Conservation (phyloP, 345 rosid species). For the Barbarea vulgaris region DNA sequence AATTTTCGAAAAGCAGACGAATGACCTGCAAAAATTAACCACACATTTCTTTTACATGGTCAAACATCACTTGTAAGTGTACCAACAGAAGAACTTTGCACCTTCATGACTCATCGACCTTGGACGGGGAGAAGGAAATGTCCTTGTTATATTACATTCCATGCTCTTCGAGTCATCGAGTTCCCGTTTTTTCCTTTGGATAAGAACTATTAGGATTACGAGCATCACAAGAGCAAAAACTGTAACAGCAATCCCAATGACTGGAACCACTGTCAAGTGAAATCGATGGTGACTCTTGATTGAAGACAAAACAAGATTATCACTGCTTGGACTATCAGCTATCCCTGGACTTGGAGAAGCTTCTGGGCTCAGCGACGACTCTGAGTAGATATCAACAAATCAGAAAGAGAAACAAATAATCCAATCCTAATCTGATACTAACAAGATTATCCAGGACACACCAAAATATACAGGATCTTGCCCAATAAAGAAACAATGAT, state of each 20-base stretch:
- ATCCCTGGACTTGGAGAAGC: slow-evolving; percentile 59
- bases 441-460: slow-evolving; percentile 5
- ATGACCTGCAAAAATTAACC: slow-evolving; percentile 51
- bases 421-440: not conserved
- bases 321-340: slow-evolving; percentile 76
- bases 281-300: slow-evolving; percentile 54
- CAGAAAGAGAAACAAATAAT: not conserved
- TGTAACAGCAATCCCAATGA: slow-evolving; percentile 72
- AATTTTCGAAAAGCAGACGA: slow-evolving; percentile 67
- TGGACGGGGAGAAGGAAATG: slow-evolving; percentile 50
- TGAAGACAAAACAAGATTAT: slow-evolving; percentile 43
- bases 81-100: slow-evolving; percentile 31
- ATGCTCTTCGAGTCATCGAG: slow-evolving; percentile 54
- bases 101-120: slow-evolving; percentile 72
- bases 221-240: slow-evolving; percentile 60
- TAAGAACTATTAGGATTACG: slow-evolving; percentile 66
- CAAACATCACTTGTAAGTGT: slow-evolving; percentile 8
- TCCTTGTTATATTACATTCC: slow-evolving; percentile 53
- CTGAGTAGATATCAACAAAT: slow-evolving; percentile 42
- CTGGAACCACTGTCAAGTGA: slow-evolving; percentile 67
- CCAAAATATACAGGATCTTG: not conserved
- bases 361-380: slow-evolving; percentile 46
- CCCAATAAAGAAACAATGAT: slow-evolving; percentile 13
- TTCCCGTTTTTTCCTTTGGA: slow-evolving; percentile 65
- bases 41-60: not conserved